Evolutionary conservation across 495 filamentous ascomycete genomes (phyloP), one percentile per base, ranked within the genome.

Genomic region (Parmelia sp.): DNA sequence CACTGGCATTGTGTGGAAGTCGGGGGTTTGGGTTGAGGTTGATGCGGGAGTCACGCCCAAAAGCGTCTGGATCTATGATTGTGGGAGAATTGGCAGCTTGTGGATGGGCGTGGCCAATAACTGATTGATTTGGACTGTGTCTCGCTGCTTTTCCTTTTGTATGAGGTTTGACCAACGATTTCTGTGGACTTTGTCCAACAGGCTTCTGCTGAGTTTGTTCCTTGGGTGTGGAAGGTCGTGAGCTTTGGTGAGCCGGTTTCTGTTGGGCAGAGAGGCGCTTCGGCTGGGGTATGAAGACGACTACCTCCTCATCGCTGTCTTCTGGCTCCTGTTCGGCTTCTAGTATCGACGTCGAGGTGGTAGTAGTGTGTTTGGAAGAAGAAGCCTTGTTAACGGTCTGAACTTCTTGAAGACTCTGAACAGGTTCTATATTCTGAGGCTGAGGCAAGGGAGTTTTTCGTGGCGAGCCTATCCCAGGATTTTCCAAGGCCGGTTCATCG

Each of bases 291-390:
- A 81, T 79, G 67, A 83, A 81, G 35, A 86, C 80, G 10, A 86
- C 74, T 57, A 83, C 81, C 66, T 87, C 84, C 60, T 86, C 84
- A 31, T 86, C 84, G 58, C 80, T 83, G 10, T 62, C 70, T 60
- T 70, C 62, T 36, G 19, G 56, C 23, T 59, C 62, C 35, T 58
- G 56, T 40, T 35, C 31, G 10, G 56, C 40, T 55, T 55, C 6
- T 33, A 11, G 25, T 23, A 3, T 17, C 10, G 62, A 44, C 25
- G 40, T 25, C 6, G 27, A 47, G 6, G 35, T 37, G 8, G 40
- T 57, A 25, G 33, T 4, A 11, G 39, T 57, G 19, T 23, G 11
- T 15, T 57, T 35, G 35, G 33, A 44, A 21, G 27, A 21, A 42
- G 29, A 42, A 6, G 29, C 57, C 42, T 31, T 39, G 27, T 31